Conservation (phyloP, 306 rosid species). For the Arachis hypogaea region DNA sequence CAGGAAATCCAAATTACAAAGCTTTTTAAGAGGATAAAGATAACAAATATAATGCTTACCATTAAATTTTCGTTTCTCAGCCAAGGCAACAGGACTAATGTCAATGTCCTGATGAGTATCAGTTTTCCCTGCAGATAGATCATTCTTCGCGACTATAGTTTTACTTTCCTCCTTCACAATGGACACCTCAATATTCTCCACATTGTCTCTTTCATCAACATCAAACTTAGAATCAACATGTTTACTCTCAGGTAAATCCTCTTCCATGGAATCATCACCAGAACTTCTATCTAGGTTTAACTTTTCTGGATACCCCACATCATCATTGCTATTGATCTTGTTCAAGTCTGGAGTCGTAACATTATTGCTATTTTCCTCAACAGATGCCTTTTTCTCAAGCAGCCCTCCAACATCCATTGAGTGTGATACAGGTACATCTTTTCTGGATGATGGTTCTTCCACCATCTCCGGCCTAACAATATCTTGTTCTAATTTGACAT, state of each 20-base stretch:
- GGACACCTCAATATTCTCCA: slow-evolving; percentile 53
- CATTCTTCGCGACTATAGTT: slow-evolving; percentile 56
- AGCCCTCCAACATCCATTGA: slow-evolving; percentile 62
- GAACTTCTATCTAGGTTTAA: slow-evolving; percentile 96
- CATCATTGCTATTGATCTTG: slow-evolving; percentile 52
- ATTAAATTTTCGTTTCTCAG: slow-evolving; percentile 81
- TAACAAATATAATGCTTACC: slow-evolving; percentile 57
- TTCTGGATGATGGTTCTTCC: slow-evolving; percentile 92
- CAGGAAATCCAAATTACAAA: neutral
- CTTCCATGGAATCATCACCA: slow-evolving; percentile 99
- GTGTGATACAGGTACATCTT: slow-evolving; percentile 74
- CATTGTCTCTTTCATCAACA: slow-evolving; percentile 58
- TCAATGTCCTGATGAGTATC: slow-evolving; percentile 57
- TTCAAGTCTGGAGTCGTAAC: slow-evolving; percentile 54
- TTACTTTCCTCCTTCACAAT: slow-evolving; percentile 57
- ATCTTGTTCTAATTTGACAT: slow-evolving; percentile 98
- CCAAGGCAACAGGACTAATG: slow-evolving; percentile 44
- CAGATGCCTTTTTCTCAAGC: slow-evolving; percentile 45
- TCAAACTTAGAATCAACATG: slow-evolving; percentile 74
- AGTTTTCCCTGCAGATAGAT: slow-evolving; percentile 51
- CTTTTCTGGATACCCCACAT: slow-evolving; percentile 84
- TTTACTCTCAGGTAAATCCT: slow-evolving; percentile 83
- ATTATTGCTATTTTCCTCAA: slow-evolving; percentile 52
- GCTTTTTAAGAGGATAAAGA: neutral
- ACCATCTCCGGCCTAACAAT: slow-evolving; percentile 90